Evolutionary conservation across 2,329 filamentous ascomycete species (phyloP), one percentile per base, ranked within the genome.

Genomic region (Aspergillus aculeatus): DNA sequence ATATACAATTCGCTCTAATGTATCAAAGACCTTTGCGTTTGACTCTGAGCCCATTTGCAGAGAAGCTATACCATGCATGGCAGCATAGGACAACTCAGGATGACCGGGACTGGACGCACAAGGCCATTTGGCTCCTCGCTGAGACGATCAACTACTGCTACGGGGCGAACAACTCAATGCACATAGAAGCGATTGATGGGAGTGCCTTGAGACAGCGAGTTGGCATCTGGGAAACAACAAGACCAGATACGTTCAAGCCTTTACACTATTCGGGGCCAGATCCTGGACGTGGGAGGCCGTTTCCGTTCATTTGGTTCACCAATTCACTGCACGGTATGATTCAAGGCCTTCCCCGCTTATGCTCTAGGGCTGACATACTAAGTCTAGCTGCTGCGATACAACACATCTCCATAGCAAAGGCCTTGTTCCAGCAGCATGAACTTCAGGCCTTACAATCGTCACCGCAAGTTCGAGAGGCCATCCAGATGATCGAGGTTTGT

Each of bases 141-240:
- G 71, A 73, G 50, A 71, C 71, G 0, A 68, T 75, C 32, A 72
- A 74, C 19, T 68, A 71, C 50, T 75, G 72, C 32, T 75, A 72
- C 56, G 68, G 66, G 5, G 63, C 60, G 5, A 64, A 66, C n/a
- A 62, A 64, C 21, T 66, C 64, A 2, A 57, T 60, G 14, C 61
- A 65, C 16, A 35, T 66, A 9, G 65, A 62, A 11, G 29, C 62
- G 19, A 59, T 61, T 1, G 62, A 65, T 23, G 65, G 66, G 32
- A 60, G 56, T 21, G 56, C 65, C 1, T 53, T 75, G 4, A 69
- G 66, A 29, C 62, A 60, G 47, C 68, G 66, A 21, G 68, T 75
- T 54, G 53, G 58, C 5, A 62, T 66, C 4, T 75, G 72, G 72
- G 72, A 75, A 59, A 41, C 57, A 1, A 58, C 54, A 5, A 64